Conservation (phyloP, 164 flowering plant species). For the Echeveria elegans region DNA sequence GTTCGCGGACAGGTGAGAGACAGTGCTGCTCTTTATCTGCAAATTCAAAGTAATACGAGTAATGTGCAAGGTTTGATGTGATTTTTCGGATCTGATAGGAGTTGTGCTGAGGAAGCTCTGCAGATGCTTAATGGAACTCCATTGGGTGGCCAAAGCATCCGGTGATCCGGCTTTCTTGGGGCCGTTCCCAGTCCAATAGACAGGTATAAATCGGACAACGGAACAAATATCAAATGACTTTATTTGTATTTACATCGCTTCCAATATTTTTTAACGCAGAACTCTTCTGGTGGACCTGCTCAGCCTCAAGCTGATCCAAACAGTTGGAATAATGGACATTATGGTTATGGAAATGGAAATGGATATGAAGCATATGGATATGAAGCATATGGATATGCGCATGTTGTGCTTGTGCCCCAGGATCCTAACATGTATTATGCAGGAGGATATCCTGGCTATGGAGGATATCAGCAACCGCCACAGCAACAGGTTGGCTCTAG, state of each 20-base stretch:
- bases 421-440: not conserved
- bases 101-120: slow-evolving; percentile 74
- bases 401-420: not conserved
- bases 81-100: slow-evolving; percentile 21
- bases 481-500: not conserved
- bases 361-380: slow-evolving; percentile 16
- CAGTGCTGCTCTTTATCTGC: not conserved
- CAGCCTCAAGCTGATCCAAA: slow-evolving; percentile 36
- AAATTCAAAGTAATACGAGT: no score
- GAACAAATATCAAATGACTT: not conserved
- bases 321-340: slow-evolving; percentile 52
- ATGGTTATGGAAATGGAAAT: no score
- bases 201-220: slow-evolving; percentile 35
- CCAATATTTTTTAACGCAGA: not conserved
- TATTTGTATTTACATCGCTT: not conserved
- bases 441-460: not conserved
- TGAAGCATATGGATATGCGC: not conserved
- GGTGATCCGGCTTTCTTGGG: slow-evolving; percentile 92
- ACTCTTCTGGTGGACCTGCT: slow-evolving; percentile 11
- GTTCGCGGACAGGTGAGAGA: slow-evolving; percentile 56
- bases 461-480: not conserved
- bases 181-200: slow-evolving; percentile 67
- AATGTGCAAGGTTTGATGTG: not conserved
- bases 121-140: slow-evolving; percentile 48
- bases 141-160: slow-evolving; percentile 58